A percentile compares a stretch with the other conserved stretches of the same genome.
Evolutionary conservation across 371 early-diverging fungal genomes (phyloP).

Genomic region (Nematocida ironsii): DNA sequence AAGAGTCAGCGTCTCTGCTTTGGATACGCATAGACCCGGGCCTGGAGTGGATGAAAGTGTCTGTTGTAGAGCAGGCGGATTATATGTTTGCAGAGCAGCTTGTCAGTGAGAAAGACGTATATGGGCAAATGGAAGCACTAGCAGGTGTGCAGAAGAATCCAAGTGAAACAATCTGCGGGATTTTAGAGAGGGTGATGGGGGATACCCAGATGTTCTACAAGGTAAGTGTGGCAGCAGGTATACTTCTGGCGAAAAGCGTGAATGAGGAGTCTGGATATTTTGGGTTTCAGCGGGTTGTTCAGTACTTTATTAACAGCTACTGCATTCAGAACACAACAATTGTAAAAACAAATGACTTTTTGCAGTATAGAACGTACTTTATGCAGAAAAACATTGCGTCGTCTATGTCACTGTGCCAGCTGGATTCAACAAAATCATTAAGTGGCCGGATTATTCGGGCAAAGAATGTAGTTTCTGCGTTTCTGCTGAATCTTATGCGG

Average conservation of each 20-base stretch:
- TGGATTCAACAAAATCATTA: slow-evolving; percentile 43
- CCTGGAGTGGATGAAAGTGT: slow-evolving; percentile 81
- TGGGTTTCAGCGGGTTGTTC: slow-evolving; percentile 69
- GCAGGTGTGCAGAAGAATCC: slow-evolving; percentile 54
- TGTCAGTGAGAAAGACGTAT: slow-evolving; percentile 83
- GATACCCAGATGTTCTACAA: slow-evolving; percentile 82
- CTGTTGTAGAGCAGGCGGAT: slow-evolving; percentile 83
- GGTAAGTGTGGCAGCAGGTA: slow-evolving; percentile 82
- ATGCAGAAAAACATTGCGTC: slow-evolving; percentile 67
- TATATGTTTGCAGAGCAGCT: slow-evolving; percentile 92
- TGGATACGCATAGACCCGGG: slow-evolving; percentile 94
- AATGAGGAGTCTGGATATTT: slow-evolving; percentile 67
- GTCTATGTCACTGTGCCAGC: slow-evolving; percentile 58
- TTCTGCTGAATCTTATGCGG: slow-evolving; percentile 68
- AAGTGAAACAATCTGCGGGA: slow-evolving; percentile 44
- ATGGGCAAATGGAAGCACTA: slow-evolving; percentile 80
- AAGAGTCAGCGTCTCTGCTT: slow-evolving; percentile 75
- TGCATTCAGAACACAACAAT: slow-evolving; percentile 70
- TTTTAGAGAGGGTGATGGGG: slow-evolving; percentile 71
- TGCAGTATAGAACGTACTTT: slow-evolving; percentile 65
- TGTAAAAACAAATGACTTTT: slow-evolving; percentile 68
- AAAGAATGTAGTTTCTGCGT: slow-evolving; percentile 64
- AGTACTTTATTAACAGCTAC: slow-evolving; percentile 69
- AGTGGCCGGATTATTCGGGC: slow-evolving; percentile 50
- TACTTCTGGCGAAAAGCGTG: slow-evolving; percentile 75